Conservation (phyloP, 2,329 filamentous ascomycete genomes). For the Lasiodiplodia theobromae region DNA sequence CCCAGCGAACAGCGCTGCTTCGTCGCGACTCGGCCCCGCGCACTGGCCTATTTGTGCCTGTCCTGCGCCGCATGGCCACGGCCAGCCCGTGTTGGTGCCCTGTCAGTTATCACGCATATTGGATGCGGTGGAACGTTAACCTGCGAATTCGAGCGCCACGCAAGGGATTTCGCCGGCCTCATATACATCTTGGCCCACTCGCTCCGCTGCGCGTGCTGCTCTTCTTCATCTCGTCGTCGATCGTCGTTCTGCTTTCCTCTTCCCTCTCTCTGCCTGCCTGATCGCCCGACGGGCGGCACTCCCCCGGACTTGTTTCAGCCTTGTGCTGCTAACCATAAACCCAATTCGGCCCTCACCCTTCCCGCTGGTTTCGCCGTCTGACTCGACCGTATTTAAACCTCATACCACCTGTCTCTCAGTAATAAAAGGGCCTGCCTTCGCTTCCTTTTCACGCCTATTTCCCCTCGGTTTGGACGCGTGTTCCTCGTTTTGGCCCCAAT, state of each 20-base stretch:
- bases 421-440: background rate
- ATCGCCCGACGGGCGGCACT: slow-evolving; percentile 4
- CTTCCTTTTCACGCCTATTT: background rate
- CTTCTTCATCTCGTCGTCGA: slow-evolving; percentile 1
- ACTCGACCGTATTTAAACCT: slow-evolving; percentile 12
- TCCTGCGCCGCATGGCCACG: slow-evolving; percentile 10
- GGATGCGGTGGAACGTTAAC: slow-evolving; percentile 19
- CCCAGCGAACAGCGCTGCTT: background rate
- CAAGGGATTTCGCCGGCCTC: slow-evolving; percentile 6
- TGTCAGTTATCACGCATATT: slow-evolving; percentile 14
- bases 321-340: slow-evolving; percentile 4
- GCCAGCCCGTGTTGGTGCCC: slow-evolving; percentile 1
- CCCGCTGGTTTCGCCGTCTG: slow-evolving; percentile 2
- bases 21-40: slow-evolving; percentile 3
- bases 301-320: slow-evolving; percentile 29
- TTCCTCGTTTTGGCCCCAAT: background rate
- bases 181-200: slow-evolving; percentile 1
- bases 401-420: background rate
- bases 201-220: background rate
- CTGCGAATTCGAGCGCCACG: slow-evolving; percentile 12
- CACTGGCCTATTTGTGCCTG: slow-evolving; percentile 16
- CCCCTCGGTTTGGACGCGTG: background rate
- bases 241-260: slow-evolving; percentile 18
- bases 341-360: background rate
- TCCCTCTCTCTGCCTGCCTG: slow-evolving; percentile 6